phyloP scores from a whole-genome alignment of 1,139 yeast species.

The Saccharomyces hybrid region DNA sequence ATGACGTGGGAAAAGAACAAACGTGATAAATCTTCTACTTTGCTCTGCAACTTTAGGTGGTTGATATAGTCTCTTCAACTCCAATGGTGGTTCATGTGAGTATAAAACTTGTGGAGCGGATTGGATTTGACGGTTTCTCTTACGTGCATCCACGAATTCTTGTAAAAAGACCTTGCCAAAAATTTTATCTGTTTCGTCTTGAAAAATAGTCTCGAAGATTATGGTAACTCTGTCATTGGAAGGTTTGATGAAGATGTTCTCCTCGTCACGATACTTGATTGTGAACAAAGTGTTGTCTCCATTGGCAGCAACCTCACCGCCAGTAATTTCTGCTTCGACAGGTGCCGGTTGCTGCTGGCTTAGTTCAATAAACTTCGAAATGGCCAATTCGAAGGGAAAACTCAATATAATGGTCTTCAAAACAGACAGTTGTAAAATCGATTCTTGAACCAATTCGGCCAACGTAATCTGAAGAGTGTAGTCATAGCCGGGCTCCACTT shows the following conservation, averaged over 20 bases:
- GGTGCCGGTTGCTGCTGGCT: conserved; percentile 44
- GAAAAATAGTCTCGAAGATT: conserved; percentile 85
- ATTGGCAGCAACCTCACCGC: not conserved
- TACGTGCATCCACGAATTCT: conserved; percentile 95
- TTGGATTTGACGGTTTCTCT: conserved; percentile 87
- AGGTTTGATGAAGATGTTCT: conserved; percentile 83
- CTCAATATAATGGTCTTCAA: conserved; percentile 84
- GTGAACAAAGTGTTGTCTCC: conserved; percentile 54
- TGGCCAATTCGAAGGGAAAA: conserved; percentile 87
- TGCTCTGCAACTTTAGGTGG: conserved; percentile 29
- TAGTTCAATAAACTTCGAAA: conserved; percentile 65
- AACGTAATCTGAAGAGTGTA: conserved; percentile 69
- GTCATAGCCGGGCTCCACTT: conserved; percentile 72
- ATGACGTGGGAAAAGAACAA: conserved; percentile 59
- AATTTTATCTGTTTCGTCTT: conserved; percentile 93
- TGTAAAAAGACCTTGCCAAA: conserved; percentile 93
- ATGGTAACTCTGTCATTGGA: conserved; percentile 95
- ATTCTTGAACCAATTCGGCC: conserved; percentile 33
- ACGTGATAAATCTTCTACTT: conserved; percentile 65
- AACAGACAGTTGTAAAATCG: conserved; percentile 55
- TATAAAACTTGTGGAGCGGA: conserved; percentile 97
- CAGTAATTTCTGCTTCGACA: conserved; percentile 25
- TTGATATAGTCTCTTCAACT: conserved; percentile 36
- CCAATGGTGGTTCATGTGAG: conserved; percentile 92
- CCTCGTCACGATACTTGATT: conserved; percentile 86